Percentiles rank a stretch among this genome's conserved stretches.
Conservation (phyloP, 2,329 filamentous ascomycete species). For the Diaporthe ampelina region DNA sequence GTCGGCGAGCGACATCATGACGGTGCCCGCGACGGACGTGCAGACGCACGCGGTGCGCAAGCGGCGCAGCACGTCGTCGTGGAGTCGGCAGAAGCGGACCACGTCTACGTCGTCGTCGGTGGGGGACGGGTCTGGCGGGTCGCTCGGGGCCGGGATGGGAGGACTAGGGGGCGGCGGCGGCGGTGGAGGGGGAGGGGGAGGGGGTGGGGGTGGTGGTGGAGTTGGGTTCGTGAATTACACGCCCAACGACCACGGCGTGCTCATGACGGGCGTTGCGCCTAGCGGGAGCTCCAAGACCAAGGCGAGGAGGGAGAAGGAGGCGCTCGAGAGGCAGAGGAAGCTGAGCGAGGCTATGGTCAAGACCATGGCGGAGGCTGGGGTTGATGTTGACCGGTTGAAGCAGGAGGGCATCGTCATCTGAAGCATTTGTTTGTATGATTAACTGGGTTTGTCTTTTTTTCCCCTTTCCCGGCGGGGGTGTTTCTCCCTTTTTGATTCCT, state of each 20-base stretch:
- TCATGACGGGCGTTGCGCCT: conserved; percentile 92
- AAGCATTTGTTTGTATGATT: conserved; percentile 27
- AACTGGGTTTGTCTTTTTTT: not conserved
- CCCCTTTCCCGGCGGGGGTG: not conserved
- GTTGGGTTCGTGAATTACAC: conserved; percentile 92
- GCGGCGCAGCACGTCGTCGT: conserved; percentile 46
- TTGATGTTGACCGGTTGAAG: conserved; percentile 70
- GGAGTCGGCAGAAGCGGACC: conserved; percentile 33
- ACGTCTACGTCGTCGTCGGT: conserved; percentile 6
- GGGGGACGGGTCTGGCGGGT: conserved; percentile 2
- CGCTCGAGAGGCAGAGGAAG: conserved; percentile 79
- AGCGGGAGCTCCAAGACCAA: conserved; percentile 95
- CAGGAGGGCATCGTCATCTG: conserved; percentile 64
- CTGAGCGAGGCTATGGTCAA: conserved; percentile 77
- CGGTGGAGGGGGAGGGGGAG: conserved; percentile 36
- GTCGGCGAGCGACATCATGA: conserved; percentile 38
- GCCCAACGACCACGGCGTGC: conserved; percentile 79
- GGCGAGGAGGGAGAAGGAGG: conserved; percentile 90
- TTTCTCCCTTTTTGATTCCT: not conserved
- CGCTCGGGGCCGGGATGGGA: conserved; percentile 47
- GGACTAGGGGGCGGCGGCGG: conserved; percentile 43
- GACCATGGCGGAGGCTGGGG: conserved; percentile 79
- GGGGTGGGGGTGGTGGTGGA: conserved; percentile 43
- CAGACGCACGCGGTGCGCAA: conserved; percentile 43
- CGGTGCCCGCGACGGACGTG: conserved; percentile 32